Percentiles rank a stretch among this genome's conserved stretches.
phyloP scores from a whole-genome alignment of 768 basidiomycete genomes.

The Pleurotus tuoliensis region DNA sequence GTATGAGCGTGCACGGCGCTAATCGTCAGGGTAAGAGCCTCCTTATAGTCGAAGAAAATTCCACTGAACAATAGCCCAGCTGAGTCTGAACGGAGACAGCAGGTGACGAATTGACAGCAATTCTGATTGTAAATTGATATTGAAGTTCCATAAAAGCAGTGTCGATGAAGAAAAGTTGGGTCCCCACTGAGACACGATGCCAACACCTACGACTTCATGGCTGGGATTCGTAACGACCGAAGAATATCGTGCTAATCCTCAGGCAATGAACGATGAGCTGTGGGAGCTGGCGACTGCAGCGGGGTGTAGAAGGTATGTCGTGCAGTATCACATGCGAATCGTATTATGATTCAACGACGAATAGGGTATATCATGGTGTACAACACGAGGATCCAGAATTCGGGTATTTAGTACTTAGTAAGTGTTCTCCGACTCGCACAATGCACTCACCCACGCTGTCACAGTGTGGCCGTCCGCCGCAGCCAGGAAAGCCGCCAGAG shows the following conservation, averaged over 20 bases:
- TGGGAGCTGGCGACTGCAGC: neutral
- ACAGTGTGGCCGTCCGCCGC: neutral
- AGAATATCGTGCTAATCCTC: neutral
- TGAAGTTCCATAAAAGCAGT: too few relatives aligned
- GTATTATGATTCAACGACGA: too few relatives aligned
- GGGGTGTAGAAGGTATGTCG: neutral
- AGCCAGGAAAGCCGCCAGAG: neutral
- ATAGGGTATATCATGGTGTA: constrained; percentile 3
- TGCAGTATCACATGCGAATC: too few relatives aligned
- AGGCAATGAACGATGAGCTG: neutral
- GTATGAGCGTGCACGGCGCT: too few relatives aligned
- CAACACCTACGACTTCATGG: neutral
- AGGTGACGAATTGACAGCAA: too few relatives aligned
- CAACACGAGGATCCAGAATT: constrained; percentile 1
- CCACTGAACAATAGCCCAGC: too few relatives aligned
- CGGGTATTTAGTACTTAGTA: neutral
- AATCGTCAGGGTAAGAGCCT: too few relatives aligned
- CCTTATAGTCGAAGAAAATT: too few relatives aligned
- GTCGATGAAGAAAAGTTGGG: too few relatives aligned
- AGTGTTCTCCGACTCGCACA: neutral
- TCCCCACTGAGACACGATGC: neutral
- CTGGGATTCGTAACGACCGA: neutral
- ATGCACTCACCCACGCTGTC: neutral
- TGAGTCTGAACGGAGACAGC: too few relatives aligned
- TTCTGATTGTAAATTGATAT: too few relatives aligned